A percentile compares a stretch with the other conserved stretches of the same genome.
These are phyloP conservation scores for Centrapalus pauciflorus DNA, from an alignment of 129 eudicot genomes.

Conservation along the genomic window DNA sequence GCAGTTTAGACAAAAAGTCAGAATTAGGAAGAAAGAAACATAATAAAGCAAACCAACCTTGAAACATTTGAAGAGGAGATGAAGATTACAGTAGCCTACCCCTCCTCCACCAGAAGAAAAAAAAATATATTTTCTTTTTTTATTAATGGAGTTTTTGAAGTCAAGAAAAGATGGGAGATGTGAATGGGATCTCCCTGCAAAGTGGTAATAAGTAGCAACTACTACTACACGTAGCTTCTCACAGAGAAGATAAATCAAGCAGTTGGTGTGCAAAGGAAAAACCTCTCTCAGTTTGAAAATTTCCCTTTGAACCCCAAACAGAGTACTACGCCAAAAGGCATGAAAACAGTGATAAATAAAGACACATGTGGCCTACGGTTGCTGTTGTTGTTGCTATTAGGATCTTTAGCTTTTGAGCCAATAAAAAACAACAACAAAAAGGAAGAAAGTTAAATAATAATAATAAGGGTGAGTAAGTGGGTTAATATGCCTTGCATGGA, in stretches of 20 bases:
- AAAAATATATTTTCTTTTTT: not conserved
- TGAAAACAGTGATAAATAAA: constrained; percentile 30
- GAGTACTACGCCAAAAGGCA: constrained; percentile 31
- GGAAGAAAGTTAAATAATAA: constrained; percentile 8
- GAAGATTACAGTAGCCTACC: constrained; percentile 28
- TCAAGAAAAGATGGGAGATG: constrained; percentile 12
- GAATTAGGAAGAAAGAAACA: constrained; percentile 7
- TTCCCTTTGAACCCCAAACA: constrained; percentile 51
- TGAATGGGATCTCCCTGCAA: constrained; percentile 29
- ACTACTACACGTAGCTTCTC: constrained; percentile 40
- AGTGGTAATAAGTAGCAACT: constrained; percentile 10
- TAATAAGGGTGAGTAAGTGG: constrained; percentile 35
- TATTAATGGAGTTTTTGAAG: no score
- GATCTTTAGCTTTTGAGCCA: constrained; percentile 37
- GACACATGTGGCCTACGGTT: constrained; percentile 38
- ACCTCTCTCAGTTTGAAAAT: constrained; percentile 39
- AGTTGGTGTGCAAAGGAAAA: constrained; percentile 34
- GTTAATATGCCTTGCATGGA: constrained; percentile 42
- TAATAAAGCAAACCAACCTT: constrained; percentile 13
- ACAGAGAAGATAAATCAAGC: constrained; percentile 40
- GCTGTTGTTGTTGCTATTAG: constrained; percentile 34
- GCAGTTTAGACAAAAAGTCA: constrained; percentile 14
- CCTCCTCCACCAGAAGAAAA: constrained; percentile 7
- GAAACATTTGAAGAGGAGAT: constrained; percentile 17
- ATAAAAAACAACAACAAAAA: constrained; percentile 28